Evolutionary conservation across 768 basidiomycete species (phyloP), one percentile per base, ranked within the genome.

Genomic region (Pleurotus sapidus): DNA sequence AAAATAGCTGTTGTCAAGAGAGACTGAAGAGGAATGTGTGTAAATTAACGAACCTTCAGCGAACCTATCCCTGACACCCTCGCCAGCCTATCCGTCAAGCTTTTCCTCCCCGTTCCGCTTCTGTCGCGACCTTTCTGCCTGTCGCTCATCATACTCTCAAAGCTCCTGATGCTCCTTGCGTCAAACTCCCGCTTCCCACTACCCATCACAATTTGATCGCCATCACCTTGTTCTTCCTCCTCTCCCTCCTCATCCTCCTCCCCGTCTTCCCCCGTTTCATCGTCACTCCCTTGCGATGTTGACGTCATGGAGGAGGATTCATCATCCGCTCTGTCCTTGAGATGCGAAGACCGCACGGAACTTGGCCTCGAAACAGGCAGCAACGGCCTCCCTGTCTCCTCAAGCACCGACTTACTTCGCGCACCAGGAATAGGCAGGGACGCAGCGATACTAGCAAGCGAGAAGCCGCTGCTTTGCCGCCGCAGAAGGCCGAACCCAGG

Each of bases 21-120:
- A 17, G 12, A 55, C 17, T 42, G 47, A 40, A 24, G 54, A 46
- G 11, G 5, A 7, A 56, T 49, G 45, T 15, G 20, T 17, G 39
- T 25, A 14, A 34, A 14, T n/a, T 27, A 15, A 45, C 63, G 24
- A 27, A 77, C 75, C 74, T 74, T 80, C 20, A 57, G 46, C 1
- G 49, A 46, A 20, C 62, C 62, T 57, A 79, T 75, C 64, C 80
- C 86, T 5, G 91, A 87, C 69, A 95, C 83, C 58, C 82, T 84
- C 5, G 93, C 90, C 64, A 98, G 70, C 38, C 95, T 78, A 72
- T 95, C 94, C 15, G 89, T 83, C 43, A 98, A 70, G 62, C 85
- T 95, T 70, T 86, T 88, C 56, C 93, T 51, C 57, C 57, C 64
- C 51, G 54, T 64, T 54, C 43, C 66, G 63, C 58, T 67, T 62